Conservation (phyloP, 75 land plant genomes). For the Pseudotsuga menziesii region DNA sequence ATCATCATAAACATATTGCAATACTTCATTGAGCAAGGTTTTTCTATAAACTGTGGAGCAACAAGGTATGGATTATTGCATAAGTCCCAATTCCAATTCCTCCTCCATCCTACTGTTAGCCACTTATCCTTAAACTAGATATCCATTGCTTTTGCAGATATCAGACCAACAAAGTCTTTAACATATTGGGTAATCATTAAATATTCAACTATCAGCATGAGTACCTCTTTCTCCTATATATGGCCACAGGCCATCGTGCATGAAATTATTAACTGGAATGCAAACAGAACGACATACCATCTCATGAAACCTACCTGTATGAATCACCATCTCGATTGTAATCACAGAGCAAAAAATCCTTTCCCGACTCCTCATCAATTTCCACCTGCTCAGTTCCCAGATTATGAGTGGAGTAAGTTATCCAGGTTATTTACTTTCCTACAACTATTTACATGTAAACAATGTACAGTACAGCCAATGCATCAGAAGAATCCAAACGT, state of each 20-base stretch:
- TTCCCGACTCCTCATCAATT: slow-evolving; percentile 56
- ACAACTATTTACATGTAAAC: not conserved
- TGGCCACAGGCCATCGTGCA: not conserved
- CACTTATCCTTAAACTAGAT: not conserved
- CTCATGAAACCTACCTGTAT: slow-evolving; percentile 53
- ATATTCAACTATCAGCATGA: slow-evolving; percentile 2
- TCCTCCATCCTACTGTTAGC: not conserved
- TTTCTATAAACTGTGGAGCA: not conserved
- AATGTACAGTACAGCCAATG: not conserved
- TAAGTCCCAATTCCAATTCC: not conserved
- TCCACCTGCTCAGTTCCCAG: slow-evolving; percentile 38
- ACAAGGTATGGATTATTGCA: not conserved
- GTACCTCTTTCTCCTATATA: not conserved
- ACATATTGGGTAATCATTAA: not conserved
- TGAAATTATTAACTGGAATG: not conserved
- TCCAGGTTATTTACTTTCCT: not conserved
- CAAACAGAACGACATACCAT: no score
- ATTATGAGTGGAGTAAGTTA: not conserved
- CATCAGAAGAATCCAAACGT: not conserved
- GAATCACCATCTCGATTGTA: slow-evolving; percentile 98
- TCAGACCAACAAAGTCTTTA: not conserved
- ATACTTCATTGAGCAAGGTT: slow-evolving; percentile 4
- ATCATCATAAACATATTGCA: not conserved
- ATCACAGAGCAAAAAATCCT: slow-evolving; percentile 86
- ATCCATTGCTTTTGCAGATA: not conserved